These are phyloP conservation scores for Lachnellula occidentalis DNA, from an alignment of 2,329 filamentous ascomycete genomes.

Conservation along the genomic window DNA sequence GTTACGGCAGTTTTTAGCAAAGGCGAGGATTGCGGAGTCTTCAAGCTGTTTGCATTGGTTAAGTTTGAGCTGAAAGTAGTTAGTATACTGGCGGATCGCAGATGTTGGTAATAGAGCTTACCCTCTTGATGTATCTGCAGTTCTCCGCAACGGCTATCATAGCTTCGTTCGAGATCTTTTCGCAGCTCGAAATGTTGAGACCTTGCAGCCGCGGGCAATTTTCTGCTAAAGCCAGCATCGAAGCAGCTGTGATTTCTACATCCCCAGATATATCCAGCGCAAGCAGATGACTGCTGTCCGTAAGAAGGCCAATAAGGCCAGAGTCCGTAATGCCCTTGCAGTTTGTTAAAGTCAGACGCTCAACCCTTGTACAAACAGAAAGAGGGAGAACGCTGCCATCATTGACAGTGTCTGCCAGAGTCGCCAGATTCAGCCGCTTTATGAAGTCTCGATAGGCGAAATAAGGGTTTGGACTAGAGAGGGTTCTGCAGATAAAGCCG, in stretches of 20 bases:
- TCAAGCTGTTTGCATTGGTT: constrained; percentile 86
- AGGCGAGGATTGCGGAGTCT: constrained; percentile 75
- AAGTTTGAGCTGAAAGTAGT: constrained; percentile 67
- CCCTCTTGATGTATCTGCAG: constrained; percentile 82
- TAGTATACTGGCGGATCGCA: constrained; percentile 6
- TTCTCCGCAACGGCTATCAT: constrained; percentile 73
- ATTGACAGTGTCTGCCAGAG: constrained; percentile 68
- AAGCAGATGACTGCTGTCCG: constrained; percentile 73
- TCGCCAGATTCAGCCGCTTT: constrained; percentile 84
- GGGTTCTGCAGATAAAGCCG: constrained; percentile 71
- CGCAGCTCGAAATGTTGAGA: constrained; percentile 85
- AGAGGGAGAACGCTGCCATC: constrained; percentile 86
- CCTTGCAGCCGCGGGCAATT: constrained; percentile 85
- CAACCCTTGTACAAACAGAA: constrained; percentile 79
- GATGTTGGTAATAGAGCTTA: constrained; percentile 38
- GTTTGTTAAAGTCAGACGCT: constrained; percentile 87
- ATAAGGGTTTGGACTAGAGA: constrained; percentile 66
- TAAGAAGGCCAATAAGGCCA: constrained; percentile 73
- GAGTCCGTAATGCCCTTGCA: constrained; percentile 80
- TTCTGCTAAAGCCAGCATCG: constrained; percentile 70
- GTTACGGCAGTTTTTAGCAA: constrained; percentile 82
- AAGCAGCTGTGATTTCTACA: constrained; percentile 72
- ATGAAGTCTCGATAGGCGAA: constrained; percentile 89
- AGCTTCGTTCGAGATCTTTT: constrained; percentile 78
- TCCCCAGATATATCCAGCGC: constrained; percentile 87